Evolutionary conservation across 768 basidiomycete genomes (phyloP), one percentile per base, ranked within the genome.

Genomic region (Lepiota brunneoincarnata): DNA sequence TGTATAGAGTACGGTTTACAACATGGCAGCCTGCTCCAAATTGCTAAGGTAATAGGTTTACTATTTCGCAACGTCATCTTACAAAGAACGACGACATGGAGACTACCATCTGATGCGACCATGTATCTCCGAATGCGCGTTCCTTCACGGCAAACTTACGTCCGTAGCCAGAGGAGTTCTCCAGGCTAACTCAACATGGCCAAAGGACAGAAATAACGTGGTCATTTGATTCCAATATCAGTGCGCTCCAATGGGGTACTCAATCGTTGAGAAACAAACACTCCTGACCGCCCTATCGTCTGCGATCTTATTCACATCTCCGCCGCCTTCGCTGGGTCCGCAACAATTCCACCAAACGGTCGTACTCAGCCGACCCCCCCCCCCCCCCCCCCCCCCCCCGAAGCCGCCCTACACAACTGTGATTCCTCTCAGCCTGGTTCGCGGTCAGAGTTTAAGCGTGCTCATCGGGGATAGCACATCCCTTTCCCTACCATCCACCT

Each of bases 401-500:
- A 24, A 24, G 11, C 15, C 38, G 15, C 23, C 21, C 9, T n/a
- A 15, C 37, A 20, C 37, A 20, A 12, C 23, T 26, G 21, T 44
- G 23, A 14, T 44, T 24, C 42, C 24, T 44, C 23, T 41, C 26
- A 23, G 5, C 4, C 31, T 18, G 31, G 18, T 43, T 40, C 26
- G n/a, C 23, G 31, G 31, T 1, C 31, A 35, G 42, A 51, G 50
- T 40, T 43, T 24, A n/a, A 40, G 45, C 44, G 26, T 26, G 43
- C 15, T 38, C 35, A 9, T 39, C 38, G 34, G 51, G 24, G 23
- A 54, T 40, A 38, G 49, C 38, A 44, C 45, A n/a, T 35, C 40
- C 53, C 48, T 43, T 56, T 55, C 35, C 55, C 45, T 49, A 36
- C 10, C 43, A 40, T 35, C 23, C 36, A 38, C 20, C 48, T 21